Conservation (phyloP, 345 rosid species). For the Cardamine resedifolia region DNA sequence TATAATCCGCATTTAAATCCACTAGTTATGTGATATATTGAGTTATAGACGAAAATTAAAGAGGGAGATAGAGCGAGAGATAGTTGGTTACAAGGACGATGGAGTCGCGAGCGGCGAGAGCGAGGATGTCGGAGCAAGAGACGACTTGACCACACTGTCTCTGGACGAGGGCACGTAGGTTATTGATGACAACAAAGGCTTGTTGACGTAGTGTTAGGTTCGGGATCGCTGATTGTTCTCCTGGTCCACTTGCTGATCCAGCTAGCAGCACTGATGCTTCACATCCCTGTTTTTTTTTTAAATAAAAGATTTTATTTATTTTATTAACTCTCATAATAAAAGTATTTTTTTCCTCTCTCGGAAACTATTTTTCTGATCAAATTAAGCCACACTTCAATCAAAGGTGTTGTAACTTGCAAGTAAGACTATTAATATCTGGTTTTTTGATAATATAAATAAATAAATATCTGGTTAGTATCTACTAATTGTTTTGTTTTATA, state of each 20-base stretch:
- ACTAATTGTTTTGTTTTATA: background rate
- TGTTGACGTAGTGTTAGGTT: slow-evolving; percentile 43
- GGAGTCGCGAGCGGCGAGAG: slow-evolving; percentile 55
- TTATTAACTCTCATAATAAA: background rate
- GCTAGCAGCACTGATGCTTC: slow-evolving; percentile 81
- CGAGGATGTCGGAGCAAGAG: slow-evolving; percentile 53
- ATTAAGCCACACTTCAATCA: background rate
- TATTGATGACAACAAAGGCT: slow-evolving; percentile 46
- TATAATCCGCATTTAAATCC: too few species aligned
- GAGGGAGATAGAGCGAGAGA: background rate
- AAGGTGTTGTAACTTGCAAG: too few species aligned
- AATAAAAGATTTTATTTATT: background rate
- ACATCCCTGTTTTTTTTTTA: slow-evolving; percentile 55
- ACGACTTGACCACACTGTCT: slow-evolving; percentile 48
- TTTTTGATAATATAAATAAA: too few species aligned
- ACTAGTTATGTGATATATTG: background rate
- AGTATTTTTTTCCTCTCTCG: background rate
- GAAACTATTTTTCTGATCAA: background rate
- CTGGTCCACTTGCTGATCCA: slow-evolving; percentile 79
- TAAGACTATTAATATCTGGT: too few species aligned
- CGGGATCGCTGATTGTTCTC: slow-evolving; percentile 75
- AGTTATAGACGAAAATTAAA: background rate
- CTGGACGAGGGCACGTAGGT: slow-evolving; percentile 44
- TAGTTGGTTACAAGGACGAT: slow-evolving; percentile 37
- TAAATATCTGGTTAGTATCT: too few species aligned